These are phyloP conservation scores for Cyclotella choctawhatcheeana DNA, from an alignment of 108 stramenopile species.

Conservation along the genomic window DNA sequence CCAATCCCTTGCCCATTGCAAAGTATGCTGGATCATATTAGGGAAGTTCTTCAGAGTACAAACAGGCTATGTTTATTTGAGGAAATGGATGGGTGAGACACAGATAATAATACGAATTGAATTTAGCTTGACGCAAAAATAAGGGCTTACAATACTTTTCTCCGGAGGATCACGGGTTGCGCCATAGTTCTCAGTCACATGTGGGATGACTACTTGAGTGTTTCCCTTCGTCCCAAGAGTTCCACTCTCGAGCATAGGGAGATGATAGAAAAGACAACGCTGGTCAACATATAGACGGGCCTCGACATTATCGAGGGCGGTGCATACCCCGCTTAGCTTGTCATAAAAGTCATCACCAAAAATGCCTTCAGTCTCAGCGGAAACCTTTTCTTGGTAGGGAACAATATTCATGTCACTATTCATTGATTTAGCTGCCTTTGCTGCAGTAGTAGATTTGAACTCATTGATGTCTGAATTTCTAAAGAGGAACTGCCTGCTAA, in stretches of 20 bases:
- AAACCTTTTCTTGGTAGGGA: conserved; percentile 93
- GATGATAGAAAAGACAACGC: conserved; percentile 94
- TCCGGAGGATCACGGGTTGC: conserved; percentile 98
- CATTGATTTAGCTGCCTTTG: conserved; percentile 89
- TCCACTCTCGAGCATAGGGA: conserved; percentile 98
- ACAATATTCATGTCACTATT: conserved; percentile 88
- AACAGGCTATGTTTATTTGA: too few species aligned
- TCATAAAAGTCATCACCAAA: conserved; percentile 98
- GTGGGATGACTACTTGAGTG: conserved; percentile 96
- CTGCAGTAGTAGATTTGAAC: conserved; percentile 93
- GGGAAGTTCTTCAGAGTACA: conserved; percentile 99
- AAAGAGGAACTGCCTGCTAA: conserved; percentile 98
- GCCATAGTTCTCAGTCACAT: conserved; percentile 97
- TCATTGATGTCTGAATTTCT: conserved; percentile 92
- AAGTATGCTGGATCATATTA: conserved; percentile 97
- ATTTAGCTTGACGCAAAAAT: too few species aligned
- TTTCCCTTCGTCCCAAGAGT: conserved; percentile 99
- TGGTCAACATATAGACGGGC: conserved; percentile 98
- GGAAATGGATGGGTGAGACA: too few species aligned
- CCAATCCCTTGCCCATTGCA: conserved; percentile 99
- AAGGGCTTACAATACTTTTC: conserved; percentile 96
- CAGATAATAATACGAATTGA: too few species aligned
- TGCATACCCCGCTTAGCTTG: conserved; percentile 94
- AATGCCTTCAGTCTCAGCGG: conserved; percentile 92
- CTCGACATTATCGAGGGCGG: conserved; percentile 98